Base-by-base conservation (phyloP, 1,284 basidiomycete species). In the Leccinum subspadiceum region DNA sequence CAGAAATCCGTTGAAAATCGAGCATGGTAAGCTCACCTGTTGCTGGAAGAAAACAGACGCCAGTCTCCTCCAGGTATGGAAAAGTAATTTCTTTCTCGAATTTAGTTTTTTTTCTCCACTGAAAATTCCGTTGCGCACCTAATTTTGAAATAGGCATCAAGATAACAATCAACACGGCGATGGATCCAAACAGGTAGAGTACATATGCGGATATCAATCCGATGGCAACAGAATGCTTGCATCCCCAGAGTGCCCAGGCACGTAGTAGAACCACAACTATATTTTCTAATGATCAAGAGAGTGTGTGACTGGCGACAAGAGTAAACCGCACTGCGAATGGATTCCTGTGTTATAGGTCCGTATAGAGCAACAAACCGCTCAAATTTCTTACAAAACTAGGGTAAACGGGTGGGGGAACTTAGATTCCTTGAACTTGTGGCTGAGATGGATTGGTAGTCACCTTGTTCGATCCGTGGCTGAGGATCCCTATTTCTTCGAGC, bases 181-280 rank as follows among this genome's bases (percentile, higher is more conserved):
- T 17, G 9, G 5, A 26, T 35, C 33, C 29, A 57, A 7, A 2
- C n/a, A 63, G 8, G 35, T 65, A 64, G 4, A 46, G 4, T 6
- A 54, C 2, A 22, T 64, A 64, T 5, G 17, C 24, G 7, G 17
- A 5, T 4, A 58, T 37, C 29, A 65, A 9, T 8, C 29, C 29
- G 2, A 22, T 26, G 3, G 54, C 54, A n/a, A 53, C 26, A 7
- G 12, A 15, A 46, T 13, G 4, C 1, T 39, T 24, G 26, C 65
- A 61, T 3, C 64, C 65, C 64, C 64, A 65, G n/a, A 65, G 60
- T 13, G 62, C 64, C 61, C 65, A 65, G 1, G 62, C 65, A 12
- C 64, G 55, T 15, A 66, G 20, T 39, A 65, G 46, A 24, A 65
- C 64, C 48, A 52, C 20, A 39, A 65, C 64, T 65, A 20, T 2